Conservation (phyloP, 345 rosid species). For the Hevea brasiliensis region DNA sequence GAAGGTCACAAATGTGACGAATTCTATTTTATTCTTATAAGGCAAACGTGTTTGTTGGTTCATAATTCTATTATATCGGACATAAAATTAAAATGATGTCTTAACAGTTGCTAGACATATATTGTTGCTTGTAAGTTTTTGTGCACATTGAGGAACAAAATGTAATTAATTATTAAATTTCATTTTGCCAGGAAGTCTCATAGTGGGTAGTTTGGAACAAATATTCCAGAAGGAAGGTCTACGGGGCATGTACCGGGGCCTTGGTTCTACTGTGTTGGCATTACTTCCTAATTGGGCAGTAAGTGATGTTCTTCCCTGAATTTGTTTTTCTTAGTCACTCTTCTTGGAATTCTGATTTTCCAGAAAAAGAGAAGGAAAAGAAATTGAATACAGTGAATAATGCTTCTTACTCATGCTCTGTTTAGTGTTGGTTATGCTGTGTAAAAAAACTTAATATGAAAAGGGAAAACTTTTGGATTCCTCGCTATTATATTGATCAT, state of each 20-base stretch:
- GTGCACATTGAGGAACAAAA: background rate
- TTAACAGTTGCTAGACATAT: background rate
- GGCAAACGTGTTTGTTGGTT: background rate
- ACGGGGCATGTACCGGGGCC: slow-evolving; percentile 82
- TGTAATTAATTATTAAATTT: background rate
- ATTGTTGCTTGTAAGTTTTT: background rate
- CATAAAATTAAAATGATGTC: background rate
- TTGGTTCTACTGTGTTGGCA: slow-evolving; percentile 72
- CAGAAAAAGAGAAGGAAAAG: background rate
- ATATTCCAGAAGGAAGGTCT: slow-evolving; percentile 69
- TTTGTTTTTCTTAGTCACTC: background rate
- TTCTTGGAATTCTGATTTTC: background rate
- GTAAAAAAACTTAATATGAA: background rate
- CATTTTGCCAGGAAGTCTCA: slow-evolving; percentile 64
- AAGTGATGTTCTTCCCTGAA: slow-evolving; percentile 9
- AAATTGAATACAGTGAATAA: background rate
- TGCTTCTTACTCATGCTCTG: background rate
- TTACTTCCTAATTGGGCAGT: slow-evolving; percentile 95
- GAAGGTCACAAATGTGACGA: background rate
- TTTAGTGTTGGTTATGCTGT: background rate
- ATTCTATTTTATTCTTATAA: background rate
- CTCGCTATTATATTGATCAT: background rate
- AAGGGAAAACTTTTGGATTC: background rate
- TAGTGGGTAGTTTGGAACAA: slow-evolving; percentile 69
- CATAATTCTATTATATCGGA: background rate